phyloP scores from a whole-genome alignment of 176 grass and related monocot species.

The Alloteropsis semialata region DNA sequence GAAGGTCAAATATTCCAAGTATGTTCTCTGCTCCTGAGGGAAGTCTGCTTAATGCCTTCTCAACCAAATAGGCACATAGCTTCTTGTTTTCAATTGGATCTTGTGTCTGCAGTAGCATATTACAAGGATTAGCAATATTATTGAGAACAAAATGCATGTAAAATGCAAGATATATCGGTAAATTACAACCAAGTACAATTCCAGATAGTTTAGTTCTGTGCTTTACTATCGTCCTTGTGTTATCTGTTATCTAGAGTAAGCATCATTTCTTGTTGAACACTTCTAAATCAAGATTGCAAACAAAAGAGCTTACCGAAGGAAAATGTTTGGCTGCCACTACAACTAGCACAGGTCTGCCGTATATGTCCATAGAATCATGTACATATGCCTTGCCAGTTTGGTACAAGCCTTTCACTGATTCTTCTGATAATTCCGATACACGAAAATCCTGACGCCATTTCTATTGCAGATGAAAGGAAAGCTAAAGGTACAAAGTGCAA shows the following conservation, averaged over 20 bases:
- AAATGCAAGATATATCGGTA: not conserved
- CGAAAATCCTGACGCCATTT: conserved; percentile 84
- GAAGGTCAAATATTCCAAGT: conserved; percentile 81
- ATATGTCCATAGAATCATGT: conserved; percentile 68
- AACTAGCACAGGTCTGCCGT: conserved; percentile 78
- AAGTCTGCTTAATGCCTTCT: conserved; percentile 78
- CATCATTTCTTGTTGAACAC: too few species aligned
- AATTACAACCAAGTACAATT: too few species aligned
- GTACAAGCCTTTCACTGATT: conserved; percentile 67
- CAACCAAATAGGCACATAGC: conserved; percentile 74
- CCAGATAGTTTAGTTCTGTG: too few species aligned
- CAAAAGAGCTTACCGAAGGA: conserved; percentile 50
- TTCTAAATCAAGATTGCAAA: too few species aligned
- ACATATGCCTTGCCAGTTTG: conserved; percentile 84
- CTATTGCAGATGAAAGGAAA: conserved; percentile 52
- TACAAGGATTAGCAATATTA: not conserved
- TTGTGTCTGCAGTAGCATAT: conserved; percentile 60
- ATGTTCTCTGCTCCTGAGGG: conserved; percentile 73
- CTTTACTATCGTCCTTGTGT: too few species aligned
- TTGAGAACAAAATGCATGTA: not conserved
- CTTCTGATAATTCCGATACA: conserved; percentile 67
- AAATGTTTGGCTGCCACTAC: conserved; percentile 82
- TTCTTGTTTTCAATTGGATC: conserved; percentile 69
- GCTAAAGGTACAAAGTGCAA: not conserved
- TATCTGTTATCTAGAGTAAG: too few species aligned